Evolutionary conservation across 768 basidiomycete genomes (phyloP).

Genomic region (Gymnopilus dilepis): DNA sequence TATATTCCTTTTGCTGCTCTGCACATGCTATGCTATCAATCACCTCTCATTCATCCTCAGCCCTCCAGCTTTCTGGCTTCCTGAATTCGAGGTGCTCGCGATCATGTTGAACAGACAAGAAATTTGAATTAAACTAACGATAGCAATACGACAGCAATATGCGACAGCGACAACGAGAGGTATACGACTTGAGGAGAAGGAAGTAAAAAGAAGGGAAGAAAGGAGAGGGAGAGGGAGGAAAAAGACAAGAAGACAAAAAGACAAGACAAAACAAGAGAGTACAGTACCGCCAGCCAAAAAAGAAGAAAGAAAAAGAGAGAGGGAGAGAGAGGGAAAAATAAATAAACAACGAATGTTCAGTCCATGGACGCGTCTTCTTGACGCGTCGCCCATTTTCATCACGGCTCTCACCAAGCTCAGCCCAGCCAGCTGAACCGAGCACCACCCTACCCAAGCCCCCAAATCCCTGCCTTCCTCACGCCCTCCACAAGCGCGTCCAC

Average conservation of each 20-base stretch:
- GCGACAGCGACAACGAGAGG: conserved; percentile 12
- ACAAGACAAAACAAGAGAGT: background rate
- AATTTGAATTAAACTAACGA: conserved; percentile 2
- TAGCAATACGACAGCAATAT: conserved; percentile 10
- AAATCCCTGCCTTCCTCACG: conserved; percentile 84
- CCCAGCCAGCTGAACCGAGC: no score
- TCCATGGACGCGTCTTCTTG: background rate
- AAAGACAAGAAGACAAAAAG: no score
- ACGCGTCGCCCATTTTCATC: background rate
- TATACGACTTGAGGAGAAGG: background rate
- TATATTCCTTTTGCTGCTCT: background rate
- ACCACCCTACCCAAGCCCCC: conserved; percentile 61
- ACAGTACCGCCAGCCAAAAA: no score
- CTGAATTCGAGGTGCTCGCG: no score
- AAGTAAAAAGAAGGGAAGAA: background rate
- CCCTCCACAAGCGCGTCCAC: conserved; percentile 91
- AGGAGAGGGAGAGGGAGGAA: no score
- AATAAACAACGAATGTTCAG: background rate
- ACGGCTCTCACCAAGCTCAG: background rate
- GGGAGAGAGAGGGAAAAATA: background rate
- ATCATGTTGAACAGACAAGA: background rate
- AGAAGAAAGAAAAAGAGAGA: no score
- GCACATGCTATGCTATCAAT: background rate
- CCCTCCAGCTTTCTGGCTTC: no score
- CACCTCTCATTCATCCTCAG: background rate